phyloP scores from a whole-genome alignment of 176 grass and related monocot genomes.

The Aegilops tauschii region DNA sequence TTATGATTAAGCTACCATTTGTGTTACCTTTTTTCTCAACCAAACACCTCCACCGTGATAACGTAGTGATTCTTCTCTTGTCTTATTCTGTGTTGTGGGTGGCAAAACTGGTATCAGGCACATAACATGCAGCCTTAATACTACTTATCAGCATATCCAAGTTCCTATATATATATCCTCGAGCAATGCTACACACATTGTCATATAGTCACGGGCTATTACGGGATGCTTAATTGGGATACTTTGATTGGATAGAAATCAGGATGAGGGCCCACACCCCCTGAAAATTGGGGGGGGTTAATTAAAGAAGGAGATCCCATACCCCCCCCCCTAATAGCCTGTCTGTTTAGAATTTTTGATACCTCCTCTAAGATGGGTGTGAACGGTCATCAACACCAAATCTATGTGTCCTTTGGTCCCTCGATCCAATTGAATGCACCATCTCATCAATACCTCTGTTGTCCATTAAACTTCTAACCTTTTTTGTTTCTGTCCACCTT shows the following conservation, averaged over 20 bases:
- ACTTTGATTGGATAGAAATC: too few species aligned
- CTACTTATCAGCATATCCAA: constrained; percentile 26
- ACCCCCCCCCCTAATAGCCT: too few species aligned
- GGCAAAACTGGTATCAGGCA: constrained; percentile 42
- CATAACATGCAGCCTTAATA: constrained; percentile 37
- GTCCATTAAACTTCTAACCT: constrained; percentile 25
- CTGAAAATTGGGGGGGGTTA: too few species aligned
- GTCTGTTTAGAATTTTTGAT: too few species aligned
- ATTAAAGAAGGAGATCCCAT: too few species aligned
- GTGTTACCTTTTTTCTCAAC: too few species aligned
- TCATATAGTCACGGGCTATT: too few species aligned
- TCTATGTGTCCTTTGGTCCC: constrained; percentile 16
- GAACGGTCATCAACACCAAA: constrained; percentile 43
- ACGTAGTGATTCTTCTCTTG: constrained; percentile 36
- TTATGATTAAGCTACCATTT: too few species aligned
- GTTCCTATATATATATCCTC: neutral
- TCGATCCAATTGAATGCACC: constrained; percentile 43
- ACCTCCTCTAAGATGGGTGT: constrained; percentile 26
- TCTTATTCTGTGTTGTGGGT: constrained; percentile 7
- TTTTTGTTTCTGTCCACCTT: constrained; percentile 35
- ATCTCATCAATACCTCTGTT: constrained; percentile 22
- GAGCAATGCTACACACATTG: too few species aligned
- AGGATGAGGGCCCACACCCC: too few species aligned
- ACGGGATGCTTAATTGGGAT: too few species aligned
- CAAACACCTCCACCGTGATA: constrained; percentile 2